Evolutionary conservation across 257 asterid species (phyloP).

Genomic region (Datura wrightii): DNA sequence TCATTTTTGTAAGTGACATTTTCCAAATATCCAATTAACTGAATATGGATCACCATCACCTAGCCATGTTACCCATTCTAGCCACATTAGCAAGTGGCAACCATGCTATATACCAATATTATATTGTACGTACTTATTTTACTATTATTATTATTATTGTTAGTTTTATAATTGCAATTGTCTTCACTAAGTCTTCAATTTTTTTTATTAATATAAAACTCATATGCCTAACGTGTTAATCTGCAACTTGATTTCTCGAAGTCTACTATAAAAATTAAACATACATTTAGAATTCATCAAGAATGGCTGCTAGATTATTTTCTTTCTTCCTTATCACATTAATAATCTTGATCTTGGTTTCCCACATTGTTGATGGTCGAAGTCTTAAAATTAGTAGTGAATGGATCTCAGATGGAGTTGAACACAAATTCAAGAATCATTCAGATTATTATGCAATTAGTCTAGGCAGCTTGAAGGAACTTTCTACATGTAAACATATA

Average conservation of each 20-base stretch:
- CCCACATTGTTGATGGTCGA: conserved; percentile 34
- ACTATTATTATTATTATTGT: too few relatives aligned
- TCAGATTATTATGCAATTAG: conserved; percentile 3
- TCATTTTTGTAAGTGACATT: too few relatives aligned
- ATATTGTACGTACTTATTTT: not conserved
- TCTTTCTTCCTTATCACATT: not conserved
- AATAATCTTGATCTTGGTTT: not conserved
- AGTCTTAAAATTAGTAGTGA: conserved; percentile 37
- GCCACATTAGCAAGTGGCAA: not conserved
- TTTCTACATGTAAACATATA: conserved; percentile 37
- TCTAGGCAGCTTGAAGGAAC: not conserved
- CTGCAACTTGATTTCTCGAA: not conserved
- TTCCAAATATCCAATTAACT: not conserved
- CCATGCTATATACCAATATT: not conserved
- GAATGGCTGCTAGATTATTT: conserved; percentile 5
- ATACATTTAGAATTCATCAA: not conserved
- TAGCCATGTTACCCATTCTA: not conserved
- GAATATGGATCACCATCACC: not conserved
- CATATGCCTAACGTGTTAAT: not conserved
- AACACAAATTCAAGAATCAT: conserved; percentile 11
- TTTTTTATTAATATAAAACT: too few relatives aligned
- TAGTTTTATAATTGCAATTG: too few relatives aligned
- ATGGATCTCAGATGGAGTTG: conserved; percentile 49
- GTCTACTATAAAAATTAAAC: not conserved
- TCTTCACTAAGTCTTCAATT: too few relatives aligned